phyloP scores from a whole-genome alignment of 1,284 basidiomycete species.

The Vanrija sp. region DNA sequence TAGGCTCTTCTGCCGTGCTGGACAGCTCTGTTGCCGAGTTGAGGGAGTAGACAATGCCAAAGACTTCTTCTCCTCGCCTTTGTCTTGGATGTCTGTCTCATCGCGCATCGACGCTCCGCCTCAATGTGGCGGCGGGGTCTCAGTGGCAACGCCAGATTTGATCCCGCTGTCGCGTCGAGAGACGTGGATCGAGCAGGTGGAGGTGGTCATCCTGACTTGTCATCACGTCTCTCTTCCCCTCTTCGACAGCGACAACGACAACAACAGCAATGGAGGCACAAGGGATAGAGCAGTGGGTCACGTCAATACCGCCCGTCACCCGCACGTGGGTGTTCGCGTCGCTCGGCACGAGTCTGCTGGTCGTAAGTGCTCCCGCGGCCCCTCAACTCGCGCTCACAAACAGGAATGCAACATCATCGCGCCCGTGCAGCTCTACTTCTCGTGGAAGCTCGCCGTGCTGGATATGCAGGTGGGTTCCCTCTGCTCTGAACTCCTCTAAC shows the following conservation, averaged over 20 bases:
- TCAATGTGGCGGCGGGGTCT: too few species aligned
- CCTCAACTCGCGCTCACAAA: not conserved
- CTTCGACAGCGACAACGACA: not conserved
- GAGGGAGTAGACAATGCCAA: too few species aligned
- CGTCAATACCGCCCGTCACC: constrained; percentile 84
- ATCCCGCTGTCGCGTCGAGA: not conserved
- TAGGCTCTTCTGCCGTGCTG: too few species aligned
- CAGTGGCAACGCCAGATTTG: not conserved
- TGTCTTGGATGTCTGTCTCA: too few species aligned
- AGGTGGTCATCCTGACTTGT: not conserved
- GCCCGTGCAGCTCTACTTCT: constrained; percentile 87
- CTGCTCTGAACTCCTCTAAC: not conserved
- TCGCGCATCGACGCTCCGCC: too few species aligned
- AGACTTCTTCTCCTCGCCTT: too few species aligned
- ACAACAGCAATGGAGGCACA: too few species aligned
- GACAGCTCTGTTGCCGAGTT: too few species aligned
- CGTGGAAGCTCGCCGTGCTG: constrained; percentile 72
- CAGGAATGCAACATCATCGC: constrained; percentile 90
- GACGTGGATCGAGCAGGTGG: not conserved
- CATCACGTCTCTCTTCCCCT: too few species aligned
- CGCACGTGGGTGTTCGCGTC: constrained; percentile 73
- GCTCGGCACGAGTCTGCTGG: constrained; percentile 72
- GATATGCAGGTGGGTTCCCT: constrained; percentile 65
- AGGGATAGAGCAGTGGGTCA: constrained; percentile 58
- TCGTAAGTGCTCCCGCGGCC: constrained; percentile 57